Evolutionary conservation across 1,139 yeast species (phyloP).

Genomic region (Magnusiomyces paraingens): DNA sequence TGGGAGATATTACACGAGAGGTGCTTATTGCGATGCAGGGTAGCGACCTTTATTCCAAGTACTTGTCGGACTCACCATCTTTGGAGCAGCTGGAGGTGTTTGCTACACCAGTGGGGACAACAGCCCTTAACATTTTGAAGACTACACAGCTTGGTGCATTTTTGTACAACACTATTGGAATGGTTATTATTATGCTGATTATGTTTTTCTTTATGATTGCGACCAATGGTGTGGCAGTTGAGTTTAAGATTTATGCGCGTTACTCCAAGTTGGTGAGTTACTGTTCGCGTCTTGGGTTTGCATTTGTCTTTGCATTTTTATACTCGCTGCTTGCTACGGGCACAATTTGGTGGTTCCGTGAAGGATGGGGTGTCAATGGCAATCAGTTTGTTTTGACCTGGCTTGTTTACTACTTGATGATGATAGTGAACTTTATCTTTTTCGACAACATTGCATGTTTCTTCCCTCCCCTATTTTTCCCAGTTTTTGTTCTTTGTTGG

Average conservation of each 20-base stretch:
- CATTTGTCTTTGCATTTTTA: constrained; percentile 7
- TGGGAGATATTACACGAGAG: constrained; percentile 6
- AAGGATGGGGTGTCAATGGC: constrained; percentile 19
- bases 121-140: constrained; percentile 13
- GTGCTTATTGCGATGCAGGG: constrained; percentile 11
- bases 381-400: constrained; percentile 20
- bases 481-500: constrained; percentile 16
- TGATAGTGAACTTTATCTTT: constrained; percentile 9
- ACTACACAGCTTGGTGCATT: constrained; percentile 16
- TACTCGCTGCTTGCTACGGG: constrained; percentile 15
- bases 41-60: not conserved
- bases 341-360: constrained; percentile 19
- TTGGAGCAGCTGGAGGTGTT: constrained; percentile 8
- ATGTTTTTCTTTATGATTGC: constrained; percentile 18
- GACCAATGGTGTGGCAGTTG: constrained; percentile 11
- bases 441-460: constrained; percentile 11
- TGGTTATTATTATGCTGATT: constrained; percentile 18
- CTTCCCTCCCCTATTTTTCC: constrained; percentile 16
- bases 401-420: constrained; percentile 15
- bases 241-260: constrained; percentile 2
- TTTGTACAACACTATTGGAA: constrained; percentile 15
- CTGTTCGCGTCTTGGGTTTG: constrained; percentile 5
- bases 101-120: constrained; percentile 13
- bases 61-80: constrained; percentile 4
- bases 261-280: not conserved